These are phyloP conservation scores for Aspergillus quadricinctus DNA, from an alignment of 2,329 filamentous ascomycete species.

Conservation along the genomic window DNA sequence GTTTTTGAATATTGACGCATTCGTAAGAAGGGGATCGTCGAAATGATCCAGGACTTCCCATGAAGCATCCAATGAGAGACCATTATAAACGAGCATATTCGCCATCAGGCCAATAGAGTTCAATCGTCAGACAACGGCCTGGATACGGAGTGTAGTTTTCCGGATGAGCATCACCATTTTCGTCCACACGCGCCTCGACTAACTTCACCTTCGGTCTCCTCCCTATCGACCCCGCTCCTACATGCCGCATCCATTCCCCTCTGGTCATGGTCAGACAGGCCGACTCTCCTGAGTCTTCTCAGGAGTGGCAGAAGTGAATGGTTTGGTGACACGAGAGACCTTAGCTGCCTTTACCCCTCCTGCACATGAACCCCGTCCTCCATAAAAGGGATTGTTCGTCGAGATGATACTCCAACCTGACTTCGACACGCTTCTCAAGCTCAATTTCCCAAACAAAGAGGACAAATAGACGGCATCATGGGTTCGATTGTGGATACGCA, in stretches of 20 bases:
- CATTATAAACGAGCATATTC: neutral
- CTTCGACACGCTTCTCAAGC: neutral
- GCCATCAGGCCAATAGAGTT: neutral
- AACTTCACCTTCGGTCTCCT: neutral
- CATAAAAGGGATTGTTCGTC: neutral
- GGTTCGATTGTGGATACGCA: constrained; percentile 3
- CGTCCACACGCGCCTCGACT: too few relatives aligned
- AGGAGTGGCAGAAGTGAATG: neutral
- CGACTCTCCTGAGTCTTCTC: too few relatives aligned
- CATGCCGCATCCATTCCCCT: neutral
- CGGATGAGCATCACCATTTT: neutral
- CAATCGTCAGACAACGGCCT: neutral
- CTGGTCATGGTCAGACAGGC: neutral
- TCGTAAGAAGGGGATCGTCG: neutral
- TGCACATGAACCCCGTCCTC: neutral
- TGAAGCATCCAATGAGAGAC: neutral
- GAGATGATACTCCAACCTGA: neutral
- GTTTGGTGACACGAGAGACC: neutral
- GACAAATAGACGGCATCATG: constrained; percentile 9
- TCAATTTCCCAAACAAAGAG: neutral
- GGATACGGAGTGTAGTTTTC: neutral
- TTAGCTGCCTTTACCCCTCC: neutral
- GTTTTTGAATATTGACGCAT: neutral
- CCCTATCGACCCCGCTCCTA: neutral
- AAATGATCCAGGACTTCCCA: neutral